Evolutionary conservation across 495 filamentous ascomycete genomes (phyloP), one percentile per base, ranked within the genome.

Genomic region (Neurospora sp.): DNA sequence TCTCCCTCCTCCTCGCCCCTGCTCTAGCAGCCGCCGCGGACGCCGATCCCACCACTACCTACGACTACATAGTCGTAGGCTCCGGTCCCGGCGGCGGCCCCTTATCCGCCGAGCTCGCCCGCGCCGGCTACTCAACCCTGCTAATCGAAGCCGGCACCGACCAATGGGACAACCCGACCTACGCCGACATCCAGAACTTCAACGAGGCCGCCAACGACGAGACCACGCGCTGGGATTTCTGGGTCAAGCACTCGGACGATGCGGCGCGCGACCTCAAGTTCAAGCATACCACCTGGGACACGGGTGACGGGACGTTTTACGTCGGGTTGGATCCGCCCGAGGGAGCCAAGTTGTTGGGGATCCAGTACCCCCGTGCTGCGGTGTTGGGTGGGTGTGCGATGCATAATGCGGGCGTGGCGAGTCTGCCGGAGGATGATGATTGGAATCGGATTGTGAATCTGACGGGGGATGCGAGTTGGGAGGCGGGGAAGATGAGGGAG

Each of bases 61-160:
- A 90, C 77, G 90, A 92, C 73, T 92, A 91, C 79, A 85, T 92
- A 72, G 84, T 92, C 27, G 87, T 92, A 0, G 90, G 90, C 41
- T 87, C 85, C 42, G 90, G 90, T 23, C 87, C 90, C 5, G 90
- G 90, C 20, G 90, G 90, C 11, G 89, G 88, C 6, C 89, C 89
- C 10, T 77, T 92, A 4, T 90, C 90, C 0, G 85, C 86, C 11
- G 85, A 88, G 16, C 87, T 92, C 12, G 90, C 89, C 4, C 79
- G 86, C 35, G 88, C 87, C 35, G 89, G 89, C 14, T 86, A 87
- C 75, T 87, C 83, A 46, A 88, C 87, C 1, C 84, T 91, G 5
- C 80, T 92, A 11, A 82, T 92, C 54, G 90, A 92, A 76, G 88
- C 90, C 1, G 90, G 90, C 27, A 85, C 87, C 70, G 89, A 92